A percentile compares a stretch with the other conserved stretches of the same genome.
Conservation (phyloP, 176 grass and related monocot species). For the Olyra latifolia region DNA sequence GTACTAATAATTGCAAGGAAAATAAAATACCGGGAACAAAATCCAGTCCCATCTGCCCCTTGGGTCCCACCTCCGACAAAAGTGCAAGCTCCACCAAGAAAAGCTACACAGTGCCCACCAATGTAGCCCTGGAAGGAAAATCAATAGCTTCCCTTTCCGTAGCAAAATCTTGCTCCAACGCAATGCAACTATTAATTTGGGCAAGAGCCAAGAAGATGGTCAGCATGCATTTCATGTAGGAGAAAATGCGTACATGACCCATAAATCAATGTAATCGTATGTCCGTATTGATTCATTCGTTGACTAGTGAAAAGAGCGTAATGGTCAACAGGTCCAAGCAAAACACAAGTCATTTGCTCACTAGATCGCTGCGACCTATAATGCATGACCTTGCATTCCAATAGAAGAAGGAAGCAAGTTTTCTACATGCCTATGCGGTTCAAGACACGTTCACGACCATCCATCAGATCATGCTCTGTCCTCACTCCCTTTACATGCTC, state of each 20-base stretch:
- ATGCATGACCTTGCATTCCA: not conserved
- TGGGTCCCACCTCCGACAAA: not conserved
- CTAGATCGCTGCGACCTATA: not conserved
- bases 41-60: conserved; percentile 7
- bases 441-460: no score
- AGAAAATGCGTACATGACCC: not conserved
- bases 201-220: not conserved
- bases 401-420: no score
- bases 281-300: not conserved
- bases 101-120: not conserved
- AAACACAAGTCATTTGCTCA: not conserved
- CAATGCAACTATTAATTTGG: not conserved
- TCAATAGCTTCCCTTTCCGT: no score
- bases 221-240: not conserved
- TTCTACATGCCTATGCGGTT: no score
- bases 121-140: not conserved
- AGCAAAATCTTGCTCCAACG: not conserved
- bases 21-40: not conserved
- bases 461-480: no score
- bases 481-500: no score
- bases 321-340: not conserved
- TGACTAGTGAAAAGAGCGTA: not conserved
- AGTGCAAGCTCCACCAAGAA: not conserved
- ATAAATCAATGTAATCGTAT: not conserved
- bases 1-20: not conserved